phyloP scores from a whole-genome alignment of 140 eudicot species.

The Bidens hawaiensis region DNA sequence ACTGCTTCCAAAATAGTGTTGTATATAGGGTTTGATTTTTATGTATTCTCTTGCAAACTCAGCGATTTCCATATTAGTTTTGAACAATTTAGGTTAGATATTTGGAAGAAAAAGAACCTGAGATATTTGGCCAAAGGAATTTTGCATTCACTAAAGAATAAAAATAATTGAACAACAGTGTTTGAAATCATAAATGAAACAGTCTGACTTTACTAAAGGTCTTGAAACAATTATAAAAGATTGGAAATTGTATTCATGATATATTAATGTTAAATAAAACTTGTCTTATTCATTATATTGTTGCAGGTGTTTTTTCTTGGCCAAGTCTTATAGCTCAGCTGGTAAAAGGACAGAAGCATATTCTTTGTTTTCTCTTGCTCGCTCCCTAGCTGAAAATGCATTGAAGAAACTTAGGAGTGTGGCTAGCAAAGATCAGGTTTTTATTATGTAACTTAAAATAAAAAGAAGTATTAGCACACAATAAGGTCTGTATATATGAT shows the following conservation, averaged over 20 bases:
- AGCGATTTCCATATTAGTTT: background rate
- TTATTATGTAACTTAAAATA: constrained; percentile 1
- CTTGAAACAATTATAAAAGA: background rate
- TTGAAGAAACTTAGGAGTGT: constrained; percentile 49
- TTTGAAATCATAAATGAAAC: background rate
- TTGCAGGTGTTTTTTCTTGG: constrained; percentile 96
- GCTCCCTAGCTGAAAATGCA: constrained; percentile 56
- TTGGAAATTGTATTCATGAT: no score
- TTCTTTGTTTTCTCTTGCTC: constrained; percentile 65
- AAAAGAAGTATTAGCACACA: background rate
- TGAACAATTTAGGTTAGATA: constrained; percentile 1
- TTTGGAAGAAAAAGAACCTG: background rate
- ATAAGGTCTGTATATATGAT: background rate
- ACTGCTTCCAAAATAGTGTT: background rate
- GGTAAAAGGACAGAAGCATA: constrained; percentile 93
- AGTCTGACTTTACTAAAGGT: background rate
- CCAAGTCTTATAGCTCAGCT: constrained; percentile 88
- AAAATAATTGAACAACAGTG: background rate
- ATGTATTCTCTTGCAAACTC: background rate
- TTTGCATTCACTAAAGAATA: background rate
- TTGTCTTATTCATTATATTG: constrained; percentile 1
- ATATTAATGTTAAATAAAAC: background rate
- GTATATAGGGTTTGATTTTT: background rate
- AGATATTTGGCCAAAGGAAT: background rate
- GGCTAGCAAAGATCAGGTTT: constrained; percentile 58